Base-by-base conservation (phyloP, 2,329 filamentous ascomycete genomes). In the Colletotrichum horii region DNA sequence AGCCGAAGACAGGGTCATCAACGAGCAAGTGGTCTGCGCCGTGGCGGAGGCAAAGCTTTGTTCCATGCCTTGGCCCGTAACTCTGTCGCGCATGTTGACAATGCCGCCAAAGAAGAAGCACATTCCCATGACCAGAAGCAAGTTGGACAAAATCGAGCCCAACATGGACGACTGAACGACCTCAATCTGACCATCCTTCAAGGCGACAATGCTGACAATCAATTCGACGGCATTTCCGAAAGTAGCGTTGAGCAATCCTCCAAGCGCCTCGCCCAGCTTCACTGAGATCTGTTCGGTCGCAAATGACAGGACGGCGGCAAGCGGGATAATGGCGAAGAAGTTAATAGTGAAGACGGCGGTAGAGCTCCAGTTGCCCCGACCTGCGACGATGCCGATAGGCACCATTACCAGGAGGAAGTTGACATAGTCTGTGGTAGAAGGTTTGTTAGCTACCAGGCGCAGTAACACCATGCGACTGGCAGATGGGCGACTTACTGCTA, bases 121-220 rank as follows among this genome's bases (percentile, higher is more conserved):
- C 89, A 94, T 95, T 80, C 94, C 94, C 82, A 96, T 90, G 62
- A 96, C 96, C 26, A 98, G 91, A 9, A 98, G 90, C 78, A 98
- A 93, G 85, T 98, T 98, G 78, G 96, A 98, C 52, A 98, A 89
- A 80, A 98, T 98, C 81, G 95, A 97, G 64, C 97, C 96, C 38
- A 98, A 92, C 96, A 98, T 98, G 78, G 95, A 98, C 24, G 96
- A 94, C 86, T 98, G 97, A n/a, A 98, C 96, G 78, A 98, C 96
- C 80, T 96, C 93, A 82, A 98, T 97, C 86, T 98, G 94, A 77
- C 93, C 92, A 80, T 97, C 92, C 78, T 89, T 92, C 61, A 99
- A 90, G 22, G 97, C 97, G 78, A 98, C 94, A 79, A 98, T 96
- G 83, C 95, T 98, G 82, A 98, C 94, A 86, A 95, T 95, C 78